Conservation (phyloP, 2,329 filamentous ascomycete species). For the Colletotrichum cordylinicola region DNA sequence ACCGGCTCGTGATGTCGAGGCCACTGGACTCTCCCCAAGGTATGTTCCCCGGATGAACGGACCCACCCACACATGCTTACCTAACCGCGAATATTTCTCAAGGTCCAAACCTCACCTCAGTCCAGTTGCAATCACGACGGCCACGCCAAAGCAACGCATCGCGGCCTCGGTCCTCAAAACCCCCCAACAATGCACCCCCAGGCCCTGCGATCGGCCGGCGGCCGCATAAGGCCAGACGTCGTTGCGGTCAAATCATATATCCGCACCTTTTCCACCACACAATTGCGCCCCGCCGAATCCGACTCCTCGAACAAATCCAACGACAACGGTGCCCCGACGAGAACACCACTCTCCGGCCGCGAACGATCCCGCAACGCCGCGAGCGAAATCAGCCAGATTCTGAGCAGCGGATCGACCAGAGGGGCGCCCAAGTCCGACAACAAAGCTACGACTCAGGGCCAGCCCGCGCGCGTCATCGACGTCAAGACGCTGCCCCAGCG, state of each 20-base stretch:
- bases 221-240: constrained; percentile 36
- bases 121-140: neutral
- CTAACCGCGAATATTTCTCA: constrained; percentile 16
- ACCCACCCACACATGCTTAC: constrained; percentile 1
- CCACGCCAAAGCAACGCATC: constrained; percentile 1
- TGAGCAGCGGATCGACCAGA: constrained; percentile 19
- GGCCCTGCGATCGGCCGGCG: constrained; percentile 42
- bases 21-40: neutral
- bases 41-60: neutral
- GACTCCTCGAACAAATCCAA: constrained; percentile 11
- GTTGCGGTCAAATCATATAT: constrained; percentile 37
- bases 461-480: constrained; percentile 36
- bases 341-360: constrained; percentile 27
- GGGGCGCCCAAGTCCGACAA: neutral
- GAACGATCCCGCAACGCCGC: constrained; percentile 39
- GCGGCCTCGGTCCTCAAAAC: neutral
- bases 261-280: constrained; percentile 44
- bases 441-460: neutral
- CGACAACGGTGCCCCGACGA: constrained; percentile 7
- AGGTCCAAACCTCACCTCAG: neutral
- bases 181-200: constrained; percentile 41
- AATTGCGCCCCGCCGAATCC: constrained; percentile 35
- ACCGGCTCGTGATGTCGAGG: neutral
- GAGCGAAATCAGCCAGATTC: constrained; percentile 37
- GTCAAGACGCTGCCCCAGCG: constrained; percentile 41